Conservation (phyloP, 2,329 filamentous ascomycete species). For the Capronia americana region DNA sequence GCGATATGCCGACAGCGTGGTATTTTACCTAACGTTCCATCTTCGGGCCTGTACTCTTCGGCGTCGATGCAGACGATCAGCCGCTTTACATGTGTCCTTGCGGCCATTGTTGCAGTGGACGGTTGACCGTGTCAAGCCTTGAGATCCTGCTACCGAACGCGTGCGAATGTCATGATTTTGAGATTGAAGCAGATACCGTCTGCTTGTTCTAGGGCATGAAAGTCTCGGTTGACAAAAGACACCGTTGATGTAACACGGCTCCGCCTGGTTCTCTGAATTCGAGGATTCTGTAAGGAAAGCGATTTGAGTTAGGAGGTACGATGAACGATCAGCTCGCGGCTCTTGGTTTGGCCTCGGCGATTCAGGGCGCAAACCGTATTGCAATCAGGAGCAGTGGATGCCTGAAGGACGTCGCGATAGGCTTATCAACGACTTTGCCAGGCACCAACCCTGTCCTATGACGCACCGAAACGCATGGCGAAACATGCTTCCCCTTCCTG, state of each 20-base stretch:
- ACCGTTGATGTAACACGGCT: not conserved
- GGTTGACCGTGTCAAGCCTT: not conserved
- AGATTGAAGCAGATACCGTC: not conserved
- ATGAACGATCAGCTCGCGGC: not conserved
- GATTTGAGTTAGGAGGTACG: not conserved
- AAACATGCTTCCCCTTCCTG: not conserved
- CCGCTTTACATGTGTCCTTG: slow-evolving; percentile 49
- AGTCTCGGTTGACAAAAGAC: not conserved
- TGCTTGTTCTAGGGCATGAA: not conserved
- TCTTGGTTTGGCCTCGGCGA: not conserved
- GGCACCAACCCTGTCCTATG: not conserved
- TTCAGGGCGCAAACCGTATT: not conserved
- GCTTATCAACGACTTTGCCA: not conserved
- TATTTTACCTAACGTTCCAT: slow-evolving; percentile 24
- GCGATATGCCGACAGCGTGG: not conserved
- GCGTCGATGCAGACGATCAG: slow-evolving; percentile 35
- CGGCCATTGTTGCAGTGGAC: slow-evolving; percentile 44
- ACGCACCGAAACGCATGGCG: not conserved
- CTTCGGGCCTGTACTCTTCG: slow-evolving; percentile 14
- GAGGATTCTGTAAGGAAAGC: not conserved
- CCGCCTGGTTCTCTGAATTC: not conserved
- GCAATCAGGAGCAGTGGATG: not conserved
- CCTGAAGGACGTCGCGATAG: not conserved
- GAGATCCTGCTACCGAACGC: not conserved
- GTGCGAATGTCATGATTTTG: not conserved